These are phyloP conservation scores for Penicillium steckii DNA, from an alignment of 495 filamentous ascomycete genomes.

Conservation along the genomic window DNA sequence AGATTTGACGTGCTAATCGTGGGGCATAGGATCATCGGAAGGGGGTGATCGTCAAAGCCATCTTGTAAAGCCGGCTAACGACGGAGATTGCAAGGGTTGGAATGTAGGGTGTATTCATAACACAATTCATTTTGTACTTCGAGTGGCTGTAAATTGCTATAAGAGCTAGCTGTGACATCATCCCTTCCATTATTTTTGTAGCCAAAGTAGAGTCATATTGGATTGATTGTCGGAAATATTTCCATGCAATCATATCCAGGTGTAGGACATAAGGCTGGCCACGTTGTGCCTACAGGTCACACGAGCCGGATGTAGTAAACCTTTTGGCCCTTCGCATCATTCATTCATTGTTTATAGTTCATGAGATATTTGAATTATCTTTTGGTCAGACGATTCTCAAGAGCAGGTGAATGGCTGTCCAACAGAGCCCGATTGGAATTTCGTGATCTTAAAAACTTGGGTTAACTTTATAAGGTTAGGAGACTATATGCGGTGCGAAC, in stretches of 20 bases:
- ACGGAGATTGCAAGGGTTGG: slow-evolving; percentile 9
- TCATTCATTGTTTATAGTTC: too few relatives aligned
- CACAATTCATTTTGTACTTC: background rate
- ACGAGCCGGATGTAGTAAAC: too few relatives aligned
- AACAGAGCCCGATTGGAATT: slow-evolving; percentile 12
- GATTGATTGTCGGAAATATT: too few relatives aligned
- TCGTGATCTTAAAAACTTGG: slow-evolving; percentile 1
- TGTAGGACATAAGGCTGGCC: background rate
- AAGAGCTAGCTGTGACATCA: background rate
- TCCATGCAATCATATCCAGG: too few relatives aligned
- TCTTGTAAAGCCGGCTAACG: slow-evolving; percentile 5
- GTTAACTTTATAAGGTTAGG: background rate
- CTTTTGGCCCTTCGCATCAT: too few relatives aligned
- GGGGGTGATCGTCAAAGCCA: background rate
- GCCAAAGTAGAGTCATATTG: too few relatives aligned
- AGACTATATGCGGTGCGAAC: slow-evolving; percentile 18
- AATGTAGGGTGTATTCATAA: slow-evolving; percentile 9
- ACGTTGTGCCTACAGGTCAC: background rate
- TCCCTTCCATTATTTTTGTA: too few relatives aligned
- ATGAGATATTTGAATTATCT: background rate
- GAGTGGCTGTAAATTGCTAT: background rate
- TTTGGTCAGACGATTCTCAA: background rate
- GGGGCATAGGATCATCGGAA: slow-evolving; percentile 17
- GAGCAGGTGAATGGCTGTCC: slow-evolving; percentile 16
- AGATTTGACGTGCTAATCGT: slow-evolving; percentile 18